These are phyloP conservation scores for Pseudogymnoascus pannorum DNA, from an alignment of 2,329 filamentous ascomycete species.

Conservation along the genomic window DNA sequence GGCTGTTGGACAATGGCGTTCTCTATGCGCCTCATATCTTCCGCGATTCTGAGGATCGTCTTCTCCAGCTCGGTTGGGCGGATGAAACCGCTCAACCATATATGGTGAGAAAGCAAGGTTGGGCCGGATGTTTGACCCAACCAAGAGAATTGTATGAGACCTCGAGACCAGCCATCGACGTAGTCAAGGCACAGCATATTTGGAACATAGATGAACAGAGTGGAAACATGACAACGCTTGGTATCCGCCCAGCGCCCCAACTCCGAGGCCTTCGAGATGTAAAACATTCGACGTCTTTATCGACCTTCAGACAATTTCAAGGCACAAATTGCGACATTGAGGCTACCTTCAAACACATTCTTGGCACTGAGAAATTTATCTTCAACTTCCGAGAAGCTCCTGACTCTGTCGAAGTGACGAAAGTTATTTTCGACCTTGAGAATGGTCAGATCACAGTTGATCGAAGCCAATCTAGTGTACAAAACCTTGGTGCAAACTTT, in stretches of 20 bases:
- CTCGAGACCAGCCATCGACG: conserved; percentile 11
- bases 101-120: conserved; percentile 15
- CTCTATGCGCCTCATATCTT: conserved; percentile 20
- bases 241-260: conserved; percentile 18
- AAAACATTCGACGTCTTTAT: background rate
- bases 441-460: conserved; percentile 15
- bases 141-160: conserved; percentile 20
- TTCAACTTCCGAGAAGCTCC: conserved; percentile 17
- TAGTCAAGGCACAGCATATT: background rate
- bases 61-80: conserved; percentile 19
- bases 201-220: conserved; percentile 10
- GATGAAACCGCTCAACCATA: conserved; percentile 14
- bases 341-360: conserved; percentile 13
- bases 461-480: conserved; percentile 9
- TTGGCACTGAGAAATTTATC: conserved; percentile 14
- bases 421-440: conserved; percentile 16
- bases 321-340: conserved; percentile 15
- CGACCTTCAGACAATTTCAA: conserved; percentile 8
- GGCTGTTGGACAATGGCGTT: conserved; percentile 18
- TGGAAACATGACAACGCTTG: conserved; percentile 14
- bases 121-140: conserved; percentile 19
- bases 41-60: conserved; percentile 15
- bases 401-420: conserved; percentile 15
- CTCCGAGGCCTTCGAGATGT: conserved; percentile 7
- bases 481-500: conserved; percentile 9